Percentiles rank a stretch among this genome's conserved stretches.
These are phyloP conservation scores for Raphanus sativus DNA, from an alignment of 345 rosid species.

Conservation along the genomic window DNA sequence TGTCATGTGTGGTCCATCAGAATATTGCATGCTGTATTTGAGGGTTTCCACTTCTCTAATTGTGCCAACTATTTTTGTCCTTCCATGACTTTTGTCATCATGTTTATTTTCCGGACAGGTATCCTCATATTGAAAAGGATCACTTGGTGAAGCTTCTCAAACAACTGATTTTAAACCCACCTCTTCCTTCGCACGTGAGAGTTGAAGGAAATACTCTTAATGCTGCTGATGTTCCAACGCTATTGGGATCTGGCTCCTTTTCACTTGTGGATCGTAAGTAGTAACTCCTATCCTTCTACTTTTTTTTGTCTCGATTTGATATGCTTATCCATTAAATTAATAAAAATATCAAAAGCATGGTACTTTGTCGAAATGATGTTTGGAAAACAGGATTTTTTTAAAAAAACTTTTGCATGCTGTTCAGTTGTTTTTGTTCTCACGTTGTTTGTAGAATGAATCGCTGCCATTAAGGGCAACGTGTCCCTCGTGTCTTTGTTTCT, in stretches of 20 bases:
- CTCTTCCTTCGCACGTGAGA: conserved; percentile 46
- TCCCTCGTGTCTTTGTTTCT: conserved; percentile 9
- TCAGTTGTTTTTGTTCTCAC: background rate
- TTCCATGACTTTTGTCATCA: conserved; percentile 27
- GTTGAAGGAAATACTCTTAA: conserved; percentile 52
- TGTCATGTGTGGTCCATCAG: background rate
- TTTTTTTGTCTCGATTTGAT: background rate
- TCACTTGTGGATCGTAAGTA: conserved; percentile 81
- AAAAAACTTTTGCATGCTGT: background rate
- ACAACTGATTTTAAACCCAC: conserved; percentile 58
- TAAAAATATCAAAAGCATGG: background rate
- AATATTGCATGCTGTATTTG: background rate
- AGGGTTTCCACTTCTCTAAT: conserved; percentile 6
- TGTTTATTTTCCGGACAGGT: conserved; percentile 51
- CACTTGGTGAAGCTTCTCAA: conserved; percentile 94
- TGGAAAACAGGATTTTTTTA: background rate
- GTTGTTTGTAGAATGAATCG: conserved; percentile 12
- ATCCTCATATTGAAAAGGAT: conserved; percentile 75
- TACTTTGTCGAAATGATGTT: conserved; percentile 4
- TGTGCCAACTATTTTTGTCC: conserved; percentile 3
- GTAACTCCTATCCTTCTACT: conserved; percentile 20
- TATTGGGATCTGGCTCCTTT: conserved; percentile 83
- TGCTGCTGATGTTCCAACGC: conserved; percentile 92
- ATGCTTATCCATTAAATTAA: background rate
- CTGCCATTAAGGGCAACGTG: background rate